phyloP scores from a whole-genome alignment of 1,284 basidiomycete genomes.

The Ceratobasidium sp. region DNA sequence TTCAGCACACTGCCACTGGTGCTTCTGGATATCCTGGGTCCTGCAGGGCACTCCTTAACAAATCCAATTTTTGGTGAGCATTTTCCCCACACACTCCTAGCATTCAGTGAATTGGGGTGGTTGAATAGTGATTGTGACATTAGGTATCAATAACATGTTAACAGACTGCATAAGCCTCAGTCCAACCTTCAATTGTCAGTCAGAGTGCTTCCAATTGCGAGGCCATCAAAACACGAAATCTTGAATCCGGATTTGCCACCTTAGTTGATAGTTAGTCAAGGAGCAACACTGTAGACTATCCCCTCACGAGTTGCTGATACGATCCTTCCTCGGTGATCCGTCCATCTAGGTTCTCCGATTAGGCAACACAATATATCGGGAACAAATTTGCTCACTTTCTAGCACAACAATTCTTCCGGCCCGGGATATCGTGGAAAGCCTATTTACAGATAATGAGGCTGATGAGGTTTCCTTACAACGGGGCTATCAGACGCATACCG shows the following conservation, averaged over 20 bases:
- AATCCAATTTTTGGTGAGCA: no score
- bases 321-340: conserved; percentile 83
- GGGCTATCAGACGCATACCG: conserved; percentile 39
- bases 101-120: no score
- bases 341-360: conserved; percentile 63
- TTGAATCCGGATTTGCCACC: conserved; percentile 69
- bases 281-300: conserved; percentile 7
- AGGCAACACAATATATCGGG: background rate
- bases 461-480: background rate
- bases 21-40: no score
- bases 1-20: no score
- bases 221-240: conserved; percentile 85
- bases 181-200: conserved; percentile 40
- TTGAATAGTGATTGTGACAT: no score
- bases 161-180: background rate
- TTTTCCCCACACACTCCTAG: no score
- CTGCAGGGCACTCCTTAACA: no score
- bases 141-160: background rate
- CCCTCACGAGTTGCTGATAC: conserved; percentile 76
- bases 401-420: conserved; percentile 87
- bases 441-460: background rate
- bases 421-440: conserved; percentile 81
- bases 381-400: conserved; percentile 62
- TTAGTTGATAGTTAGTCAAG: conserved; percentile 44
- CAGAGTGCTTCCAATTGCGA: conserved; percentile 69